A percentile compares a stretch with the other conserved stretches of the same genome.
phyloP scores from a whole-genome alignment of 768 basidiomycete genomes.

The Russula abietina region DNA sequence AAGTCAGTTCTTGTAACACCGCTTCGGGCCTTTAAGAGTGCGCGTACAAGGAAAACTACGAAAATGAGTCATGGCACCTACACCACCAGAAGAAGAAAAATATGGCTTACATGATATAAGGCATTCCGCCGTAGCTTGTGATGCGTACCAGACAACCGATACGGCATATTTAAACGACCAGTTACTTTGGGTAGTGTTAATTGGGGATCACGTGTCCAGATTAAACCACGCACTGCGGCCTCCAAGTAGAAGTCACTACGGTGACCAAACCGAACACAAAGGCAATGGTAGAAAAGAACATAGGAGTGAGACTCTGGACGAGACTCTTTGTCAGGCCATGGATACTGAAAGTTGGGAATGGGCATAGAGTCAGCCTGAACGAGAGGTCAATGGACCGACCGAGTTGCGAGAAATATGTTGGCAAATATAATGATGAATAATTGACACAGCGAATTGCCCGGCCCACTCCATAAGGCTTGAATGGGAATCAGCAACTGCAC shows the following conservation, averaged over 20 bases:
- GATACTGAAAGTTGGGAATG: not conserved
- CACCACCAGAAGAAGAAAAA: not conserved
- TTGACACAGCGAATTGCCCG: not conserved
- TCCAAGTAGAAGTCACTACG: not conserved
- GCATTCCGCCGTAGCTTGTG: not conserved
- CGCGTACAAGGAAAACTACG: not conserved
- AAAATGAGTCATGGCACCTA: not conserved
- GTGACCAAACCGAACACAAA: constrained; percentile 1
- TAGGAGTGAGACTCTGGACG: not conserved
- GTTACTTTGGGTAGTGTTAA: not conserved
- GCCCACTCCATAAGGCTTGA: constrained; percentile 4
- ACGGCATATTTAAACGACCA: not conserved
- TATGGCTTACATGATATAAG: not conserved
- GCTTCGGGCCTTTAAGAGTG: constrained; percentile 3
- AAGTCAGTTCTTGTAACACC: not conserved
- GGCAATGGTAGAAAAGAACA: not conserved
- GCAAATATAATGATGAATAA: not conserved
- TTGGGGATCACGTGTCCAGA: too few species aligned
- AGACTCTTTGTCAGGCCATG: not conserved
- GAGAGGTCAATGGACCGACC: not conserved
- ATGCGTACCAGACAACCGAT: not conserved
- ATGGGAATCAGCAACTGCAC: not conserved
- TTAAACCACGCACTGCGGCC: not conserved
- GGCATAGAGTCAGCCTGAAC: not conserved
- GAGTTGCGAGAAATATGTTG: not conserved